A percentile compares a stretch with the other conserved stretches of the same genome.
Evolutionary conservation across 768 basidiomycete genomes (phyloP).

Genomic region (Phlebiopsis flavidoalba): DNA sequence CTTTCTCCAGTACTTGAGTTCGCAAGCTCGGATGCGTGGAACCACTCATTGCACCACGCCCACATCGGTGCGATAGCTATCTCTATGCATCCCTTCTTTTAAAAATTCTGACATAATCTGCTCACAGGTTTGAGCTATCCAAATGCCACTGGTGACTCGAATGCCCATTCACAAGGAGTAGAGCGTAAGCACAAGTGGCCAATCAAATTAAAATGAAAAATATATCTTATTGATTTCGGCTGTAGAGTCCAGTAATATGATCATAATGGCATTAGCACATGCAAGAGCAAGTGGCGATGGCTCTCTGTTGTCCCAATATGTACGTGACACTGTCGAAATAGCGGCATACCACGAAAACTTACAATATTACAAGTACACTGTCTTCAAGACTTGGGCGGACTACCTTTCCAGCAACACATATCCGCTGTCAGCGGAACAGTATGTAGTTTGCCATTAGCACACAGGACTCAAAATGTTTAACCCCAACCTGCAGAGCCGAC

Average conservation of each 20-base stretch:
- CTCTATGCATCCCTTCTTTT: too few relatives aligned
- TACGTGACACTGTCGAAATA: slow-evolving; percentile 16
- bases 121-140: slow-evolving; percentile 6
- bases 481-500: too few relatives aligned
- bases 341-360: too few relatives aligned
- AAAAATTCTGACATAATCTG: too few relatives aligned
- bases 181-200: slow-evolving; percentile 3
- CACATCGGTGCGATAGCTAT: slow-evolving; percentile 19
- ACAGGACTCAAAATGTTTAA: too few relatives aligned
- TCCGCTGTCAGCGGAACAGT: slow-evolving; percentile 2
- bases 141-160: slow-evolving; percentile 7
- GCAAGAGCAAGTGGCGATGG: slow-evolving; percentile 26
- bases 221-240: not conserved
- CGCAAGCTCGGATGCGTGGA: slow-evolving; percentile 15
- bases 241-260: slow-evolving; percentile 33
- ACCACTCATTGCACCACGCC: slow-evolving; percentile 20
- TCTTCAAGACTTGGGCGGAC: too few relatives aligned
- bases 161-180: slow-evolving; percentile 1
- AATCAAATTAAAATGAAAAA: not conserved
- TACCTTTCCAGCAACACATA: slow-evolving; percentile 18
- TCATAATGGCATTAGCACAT: slow-evolving; percentile 29
- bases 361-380: too few relatives aligned
- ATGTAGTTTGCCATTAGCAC: not conserved
- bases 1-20: slow-evolving; percentile 24
- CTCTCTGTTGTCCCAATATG: slow-evolving; percentile 15